Evolutionary conservation across 805 yeast genomes (phyloP), one percentile per base, ranked within the genome.

Genomic region (Candida andamanensis): DNA sequence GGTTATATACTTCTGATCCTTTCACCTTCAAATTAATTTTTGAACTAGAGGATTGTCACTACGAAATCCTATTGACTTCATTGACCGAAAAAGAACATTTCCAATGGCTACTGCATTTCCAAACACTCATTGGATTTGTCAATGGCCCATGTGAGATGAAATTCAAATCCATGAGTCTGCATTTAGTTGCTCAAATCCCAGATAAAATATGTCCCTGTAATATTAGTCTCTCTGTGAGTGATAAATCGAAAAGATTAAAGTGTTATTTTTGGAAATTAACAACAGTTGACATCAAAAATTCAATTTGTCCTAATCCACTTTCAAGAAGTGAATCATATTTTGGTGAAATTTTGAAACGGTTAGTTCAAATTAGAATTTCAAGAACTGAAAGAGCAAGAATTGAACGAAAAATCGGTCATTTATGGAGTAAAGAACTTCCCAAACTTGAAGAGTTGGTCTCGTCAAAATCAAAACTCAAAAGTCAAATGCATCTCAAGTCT

Each of bases 21-120:
- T 37, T 47, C 28, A 37, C 51, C 7, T 52, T 74, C 29, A 76
- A 75, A 40, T 18, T 78, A 1, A 43, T 59, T 4, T 74, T 74
- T 52, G 80, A 74, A 44, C 40, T 61, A 23, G 44, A 55, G 8
- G 60, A 45, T 32, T 52, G 55, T 24, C 50, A 67, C 1, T 68
- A 58, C 45, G 84, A 78, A 47, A 26, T 76, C 1, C 41, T 71
- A 16, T 45, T 41, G 29, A 36, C 30, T 27, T 41, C 45, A n/a
- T n/a, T 41, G 13, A 26, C 33, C 15, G 15, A 22, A 15, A 16
- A 32, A 2, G 82, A 76, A 36, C 46, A 42, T 25, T 25, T 36
- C 0, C 34, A 57, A 0, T 78, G 83, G 83, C 33, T 36, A 7
- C 60, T 61, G 21, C 28, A 35, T 17, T 37, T 60, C 9, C 23